Conservation (phyloP, 1,284 basidiomycete species). For the Leccinum insolens region DNA sequence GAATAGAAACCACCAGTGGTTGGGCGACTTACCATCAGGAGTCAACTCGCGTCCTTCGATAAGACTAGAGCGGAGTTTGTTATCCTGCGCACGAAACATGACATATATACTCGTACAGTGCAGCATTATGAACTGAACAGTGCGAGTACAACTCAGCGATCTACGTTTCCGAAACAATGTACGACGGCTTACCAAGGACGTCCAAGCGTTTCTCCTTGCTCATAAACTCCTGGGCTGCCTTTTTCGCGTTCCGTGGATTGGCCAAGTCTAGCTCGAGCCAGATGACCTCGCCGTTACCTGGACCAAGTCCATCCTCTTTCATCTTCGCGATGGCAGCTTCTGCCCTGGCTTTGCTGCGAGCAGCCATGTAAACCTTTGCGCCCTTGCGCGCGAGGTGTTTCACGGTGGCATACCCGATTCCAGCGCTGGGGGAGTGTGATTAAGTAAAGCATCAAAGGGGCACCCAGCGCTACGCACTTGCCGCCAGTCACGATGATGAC, state of each 20-base stretch:
- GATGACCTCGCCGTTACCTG: conserved; percentile 42
- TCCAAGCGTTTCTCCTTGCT: conserved; percentile 51
- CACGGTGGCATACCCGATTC: conserved; percentile 48
- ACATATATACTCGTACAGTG: conserved; percentile 38
- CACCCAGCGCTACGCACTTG: conserved; percentile 32
- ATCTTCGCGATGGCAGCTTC: conserved; percentile 42
- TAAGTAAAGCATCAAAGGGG: neutral
- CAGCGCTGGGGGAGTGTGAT: conserved; percentile 33
- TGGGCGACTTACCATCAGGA: conserved; percentile 35
- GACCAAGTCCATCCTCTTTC: conserved; percentile 38
- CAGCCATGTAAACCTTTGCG: conserved; percentile 51
- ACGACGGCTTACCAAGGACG: conserved; percentile 44
- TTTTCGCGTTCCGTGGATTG: conserved; percentile 44
- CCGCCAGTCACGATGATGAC: conserved; percentile 47
- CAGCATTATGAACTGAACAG: conserved; percentile 55
- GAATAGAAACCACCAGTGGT: neutral
- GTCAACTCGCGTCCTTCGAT: conserved; percentile 28
- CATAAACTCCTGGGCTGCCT: conserved; percentile 50
- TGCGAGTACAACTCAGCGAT: neutral
- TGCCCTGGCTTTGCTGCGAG: conserved; percentile 42
- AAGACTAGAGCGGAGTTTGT: conserved; percentile 13
- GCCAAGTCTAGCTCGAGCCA: conserved; percentile 51
- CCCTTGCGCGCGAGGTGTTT: conserved; percentile 45
- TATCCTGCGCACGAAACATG: neutral
- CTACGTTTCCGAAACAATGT: neutral